Percentiles rank a stretch among this genome's conserved stretches.
Conservation (phyloP, 495 filamentous ascomycete species). For the Daldinia concentrica region DNA sequence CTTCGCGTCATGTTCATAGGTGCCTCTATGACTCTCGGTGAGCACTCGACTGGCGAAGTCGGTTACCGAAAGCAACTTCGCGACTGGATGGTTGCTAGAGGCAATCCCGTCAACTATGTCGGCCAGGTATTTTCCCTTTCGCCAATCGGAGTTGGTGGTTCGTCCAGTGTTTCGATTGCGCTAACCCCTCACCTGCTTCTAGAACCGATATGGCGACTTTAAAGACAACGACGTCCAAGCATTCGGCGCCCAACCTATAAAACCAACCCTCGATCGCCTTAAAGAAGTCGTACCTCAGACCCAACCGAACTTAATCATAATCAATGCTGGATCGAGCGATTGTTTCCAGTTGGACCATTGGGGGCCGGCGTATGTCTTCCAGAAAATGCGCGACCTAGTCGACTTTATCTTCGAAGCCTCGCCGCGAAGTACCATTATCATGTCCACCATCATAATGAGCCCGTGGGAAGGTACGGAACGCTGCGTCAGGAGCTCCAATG, state of each 20-base stretch:
- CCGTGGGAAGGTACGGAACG: conserved; percentile 45
- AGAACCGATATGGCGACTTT: conserved; percentile 47
- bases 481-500: conserved; percentile 48
- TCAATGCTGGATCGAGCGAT: conserved; percentile 47
- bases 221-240: conserved; percentile 47
- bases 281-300: conserved; percentile 44
- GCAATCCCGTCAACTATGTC: conserved; percentile 48
- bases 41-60: conserved; percentile 59
- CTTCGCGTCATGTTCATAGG: conserved; percentile 65
- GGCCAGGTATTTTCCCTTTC: conserved; percentile 37
- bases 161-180: conserved; percentile 8
- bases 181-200: conserved; percentile 24
- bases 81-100: conserved; percentile 49
- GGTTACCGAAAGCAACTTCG: conserved; percentile 62
- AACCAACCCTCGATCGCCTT: conserved; percentile 40
- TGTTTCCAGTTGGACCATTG: conserved; percentile 45
- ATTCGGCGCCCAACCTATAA: conserved; percentile 44
- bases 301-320: conserved; percentile 44
- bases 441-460: conserved; percentile 42
- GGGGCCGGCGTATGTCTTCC: conserved; percentile 39
- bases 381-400: conserved; percentile 44
- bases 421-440: conserved; percentile 43
- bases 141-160: conserved; percentile 1
- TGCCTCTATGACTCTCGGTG: conserved; percentile 67
- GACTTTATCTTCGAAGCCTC: conserved; percentile 45